These are phyloP conservation scores for Pythium brassicae DNA, from an alignment of 352 stramenopile species.

Conservation along the genomic window DNA sequence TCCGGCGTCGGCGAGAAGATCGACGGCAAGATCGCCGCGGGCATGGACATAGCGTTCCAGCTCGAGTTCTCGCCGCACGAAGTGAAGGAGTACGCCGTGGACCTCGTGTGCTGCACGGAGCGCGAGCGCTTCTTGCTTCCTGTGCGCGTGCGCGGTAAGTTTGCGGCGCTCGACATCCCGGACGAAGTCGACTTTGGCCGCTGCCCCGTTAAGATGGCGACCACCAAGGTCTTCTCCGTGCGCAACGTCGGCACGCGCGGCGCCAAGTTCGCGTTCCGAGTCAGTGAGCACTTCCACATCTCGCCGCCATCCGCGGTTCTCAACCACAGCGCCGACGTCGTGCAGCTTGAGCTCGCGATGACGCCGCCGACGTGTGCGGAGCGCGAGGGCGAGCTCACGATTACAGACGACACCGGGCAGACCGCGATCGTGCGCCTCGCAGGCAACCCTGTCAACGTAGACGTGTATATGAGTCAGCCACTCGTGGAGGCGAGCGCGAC, in stretches of 20 bases:
- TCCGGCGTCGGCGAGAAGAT: conserved; percentile 19
- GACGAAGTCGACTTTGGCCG: conserved; percentile 86
- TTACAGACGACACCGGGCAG: conserved; percentile 81
- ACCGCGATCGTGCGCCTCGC: conserved; percentile 62
- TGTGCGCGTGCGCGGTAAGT: conserved; percentile 77
- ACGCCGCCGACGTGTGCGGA: conserved; percentile 26
- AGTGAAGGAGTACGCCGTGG: conserved; percentile 80
- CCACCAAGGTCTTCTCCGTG: conserved; percentile 79
- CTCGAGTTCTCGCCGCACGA: conserved; percentile 92
- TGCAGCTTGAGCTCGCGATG: conserved; percentile 82
- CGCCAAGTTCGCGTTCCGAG: conserved; percentile 72
- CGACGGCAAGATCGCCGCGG: conserved; percentile 85
- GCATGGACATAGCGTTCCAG: conserved; percentile 92
- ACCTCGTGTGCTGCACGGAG: conserved; percentile 93
- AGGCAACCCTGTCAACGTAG: conserved; percentile 80
- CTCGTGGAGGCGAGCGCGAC: conserved; percentile 81
- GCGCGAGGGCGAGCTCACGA: conserved; percentile 71
- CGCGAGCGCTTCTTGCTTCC: conserved; percentile 93
- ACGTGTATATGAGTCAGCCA: conserved; percentile 88
- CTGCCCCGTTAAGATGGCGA: conserved; percentile 84
- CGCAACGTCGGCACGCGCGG: conserved; percentile 84
- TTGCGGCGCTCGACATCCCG: conserved; percentile 86
- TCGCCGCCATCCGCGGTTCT: conserved; percentile 59
- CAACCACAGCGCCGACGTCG: conserved; percentile 35
- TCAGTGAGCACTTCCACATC: conserved; percentile 60